phyloP scores from a whole-genome alignment of 129 eudicot species.

The Chrysanthemum seticuspe region DNA sequence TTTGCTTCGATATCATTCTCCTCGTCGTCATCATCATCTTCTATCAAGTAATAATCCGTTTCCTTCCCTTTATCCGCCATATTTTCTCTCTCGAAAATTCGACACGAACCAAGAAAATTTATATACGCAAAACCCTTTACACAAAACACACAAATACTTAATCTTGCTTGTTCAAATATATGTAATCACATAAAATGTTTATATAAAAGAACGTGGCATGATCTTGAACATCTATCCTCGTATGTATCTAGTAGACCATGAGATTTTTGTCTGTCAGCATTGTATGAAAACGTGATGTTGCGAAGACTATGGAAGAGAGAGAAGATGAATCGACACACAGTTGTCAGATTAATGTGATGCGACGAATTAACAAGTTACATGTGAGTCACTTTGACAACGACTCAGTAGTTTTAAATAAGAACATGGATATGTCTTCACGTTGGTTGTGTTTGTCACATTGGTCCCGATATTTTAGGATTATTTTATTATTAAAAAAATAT shows the following conservation, averaged over 20 bases:
- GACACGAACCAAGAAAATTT: neutral
- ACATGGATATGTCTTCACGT: neutral
- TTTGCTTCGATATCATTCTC: slow-evolving; percentile 22
- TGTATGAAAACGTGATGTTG: slow-evolving; percentile 24
- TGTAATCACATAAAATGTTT: neutral
- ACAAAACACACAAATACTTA: slow-evolving; percentile 12
- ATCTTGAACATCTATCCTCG: slow-evolving; percentile 19
- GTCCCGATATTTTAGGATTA: neutral
- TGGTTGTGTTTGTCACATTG: neutral
- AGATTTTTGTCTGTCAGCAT: slow-evolving; percentile 25
- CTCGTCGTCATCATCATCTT: slow-evolving; percentile 22
- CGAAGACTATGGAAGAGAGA: slow-evolving; percentile 27
- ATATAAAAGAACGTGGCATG: slow-evolving; percentile 22
- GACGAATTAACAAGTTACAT: slow-evolving; percentile 19
- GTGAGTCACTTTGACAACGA: slow-evolving; percentile 19
- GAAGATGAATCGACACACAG: slow-evolving; percentile 33
- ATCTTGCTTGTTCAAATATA: neutral
- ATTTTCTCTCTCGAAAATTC: neutral
- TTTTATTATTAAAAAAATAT: neutral
- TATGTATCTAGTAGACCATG: slow-evolving; percentile 38
- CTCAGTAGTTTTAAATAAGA: neutral
- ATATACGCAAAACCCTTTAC: neutral
- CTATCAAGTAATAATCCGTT: slow-evolving; percentile 27
- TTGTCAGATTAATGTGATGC: slow-evolving; percentile 14
- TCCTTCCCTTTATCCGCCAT: slow-evolving; percentile 37